Base-by-base conservation (phyloP, 2,329 filamentous ascomycete species). In the Didymella lethalis region DNA sequence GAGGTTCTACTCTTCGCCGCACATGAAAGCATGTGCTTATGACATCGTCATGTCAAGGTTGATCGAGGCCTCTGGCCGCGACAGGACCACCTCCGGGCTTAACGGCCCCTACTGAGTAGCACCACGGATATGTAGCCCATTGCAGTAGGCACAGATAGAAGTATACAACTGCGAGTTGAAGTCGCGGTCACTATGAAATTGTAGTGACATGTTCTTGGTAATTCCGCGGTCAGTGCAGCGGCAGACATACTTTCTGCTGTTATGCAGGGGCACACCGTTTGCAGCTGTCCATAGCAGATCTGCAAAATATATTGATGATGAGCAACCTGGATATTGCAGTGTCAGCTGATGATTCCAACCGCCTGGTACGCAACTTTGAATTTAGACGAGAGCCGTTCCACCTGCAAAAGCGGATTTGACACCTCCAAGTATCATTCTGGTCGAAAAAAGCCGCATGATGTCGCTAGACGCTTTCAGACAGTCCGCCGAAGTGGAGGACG, bases 281-380 rank as follows among this genome's bases (percentile, higher is more conserved):
- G 56, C 56, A 47, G 56, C 41, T 54, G 41, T 59, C 41, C 23
- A 54, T 25, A 59, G 47, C 44, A 54, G 56, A 59, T 59, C 56
- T 54, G 23, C 50, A 50, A 34, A 41, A 54, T 59, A 59, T 20
- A 54, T 54, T 59, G 56, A 47, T 47, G 40, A 59, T 54, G 40
- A 38, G 34, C 55, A 48, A 18, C 29, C 25, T 58, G 48, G 49
- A 48, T 58, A 40, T 48, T 38, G 38, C 25, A 43, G 18, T 44
- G 29, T 52, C 49, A 48, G 48, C 50, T 59, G 56, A 59, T 52
- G 44, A 56, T 65, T 67, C 67, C 67, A 69, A 41, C 62, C 64
- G 59, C 65, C 67, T 58, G 67, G 67, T 64, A 64, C 60, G 32
- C 44, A 23, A 52, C 43, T 59, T 64, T 58, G 64, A 49, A 49